phyloP scores from a whole-genome alignment of 257 asterid genomes.

The Fraxinus excelsior region DNA sequence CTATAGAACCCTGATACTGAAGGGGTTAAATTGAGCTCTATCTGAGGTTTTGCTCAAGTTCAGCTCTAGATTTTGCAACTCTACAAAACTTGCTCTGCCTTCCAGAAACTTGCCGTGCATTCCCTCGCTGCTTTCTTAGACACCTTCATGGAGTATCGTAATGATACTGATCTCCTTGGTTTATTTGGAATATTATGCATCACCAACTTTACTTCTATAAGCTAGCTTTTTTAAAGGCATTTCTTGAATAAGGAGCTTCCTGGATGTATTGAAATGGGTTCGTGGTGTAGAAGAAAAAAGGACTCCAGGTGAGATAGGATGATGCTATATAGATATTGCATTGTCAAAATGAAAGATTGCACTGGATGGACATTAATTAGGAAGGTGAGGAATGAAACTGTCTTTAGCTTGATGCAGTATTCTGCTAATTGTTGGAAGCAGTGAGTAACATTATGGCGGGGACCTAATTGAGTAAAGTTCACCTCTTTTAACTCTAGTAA shows the following conservation, averaged over 20 bases:
- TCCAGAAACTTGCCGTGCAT: conserved; percentile 65
- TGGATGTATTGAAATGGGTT: conserved; percentile 30
- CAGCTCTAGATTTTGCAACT: conserved; percentile 66
- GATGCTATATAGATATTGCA: conserved; percentile 11
- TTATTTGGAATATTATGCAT: conserved; percentile 82
- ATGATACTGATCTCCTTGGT: conserved; percentile 77
- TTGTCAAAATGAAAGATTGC: conserved; percentile 19
- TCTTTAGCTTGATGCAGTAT: neutral
- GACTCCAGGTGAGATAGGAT: conserved; percentile 11
- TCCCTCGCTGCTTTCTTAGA: conserved; percentile 78
- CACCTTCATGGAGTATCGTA: conserved; percentile 61
- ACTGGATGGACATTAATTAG: conserved; percentile 13
- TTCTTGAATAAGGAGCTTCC: conserved; percentile 34
- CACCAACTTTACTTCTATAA: conserved; percentile 61
- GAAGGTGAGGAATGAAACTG: conserved; percentile 18
- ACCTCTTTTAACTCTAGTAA: neutral
- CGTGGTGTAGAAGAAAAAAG: conserved; percentile 26
- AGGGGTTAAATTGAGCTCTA: conserved; percentile 19
- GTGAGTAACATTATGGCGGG: conserved; percentile 25
- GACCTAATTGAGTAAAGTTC: neutral
- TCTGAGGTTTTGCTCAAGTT: conserved; percentile 34
- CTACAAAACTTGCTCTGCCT: conserved; percentile 62
- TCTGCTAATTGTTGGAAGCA: conserved; percentile 3
- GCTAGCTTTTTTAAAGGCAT: neutral
- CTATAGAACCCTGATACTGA: neutral